Conservation (phyloP, 768 basidiomycete genomes). For the Pleurotus citrinopileatus region DNA sequence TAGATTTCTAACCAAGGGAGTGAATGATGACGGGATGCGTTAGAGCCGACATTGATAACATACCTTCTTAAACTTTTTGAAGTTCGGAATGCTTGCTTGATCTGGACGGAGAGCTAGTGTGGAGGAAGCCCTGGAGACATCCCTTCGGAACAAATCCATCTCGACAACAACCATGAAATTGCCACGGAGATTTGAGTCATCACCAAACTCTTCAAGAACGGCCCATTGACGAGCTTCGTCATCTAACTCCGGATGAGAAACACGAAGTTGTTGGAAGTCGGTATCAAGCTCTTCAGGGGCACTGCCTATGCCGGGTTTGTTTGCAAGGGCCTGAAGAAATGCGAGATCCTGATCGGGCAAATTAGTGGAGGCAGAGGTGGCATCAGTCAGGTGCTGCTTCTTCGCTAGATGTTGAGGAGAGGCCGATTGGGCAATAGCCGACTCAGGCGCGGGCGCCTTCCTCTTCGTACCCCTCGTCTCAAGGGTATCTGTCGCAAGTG, state of each 20-base stretch:
- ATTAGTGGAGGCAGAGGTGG: background rate
- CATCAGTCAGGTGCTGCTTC: background rate
- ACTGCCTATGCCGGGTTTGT: slow-evolving; percentile 67
- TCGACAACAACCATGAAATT: slow-evolving; percentile 82
- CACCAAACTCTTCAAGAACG: slow-evolving; percentile 62
- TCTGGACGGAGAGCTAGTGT: slow-evolving; percentile 21
- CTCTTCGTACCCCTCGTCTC: background rate
- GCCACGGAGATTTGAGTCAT: slow-evolving; percentile 57
- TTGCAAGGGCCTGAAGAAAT: slow-evolving; percentile 73
- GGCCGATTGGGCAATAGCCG: slow-evolving; percentile 17
- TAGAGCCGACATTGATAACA: slow-evolving; percentile 11
- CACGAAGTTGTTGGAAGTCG: slow-evolving; percentile 76
- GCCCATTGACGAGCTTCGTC: slow-evolving; percentile 53
- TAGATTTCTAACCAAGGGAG: slow-evolving; percentile 22
- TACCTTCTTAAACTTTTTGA: slow-evolving; percentile 81
- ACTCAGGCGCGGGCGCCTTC: background rate
- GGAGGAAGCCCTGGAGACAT: slow-evolving; percentile 11
- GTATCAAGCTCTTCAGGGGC: slow-evolving; percentile 70
- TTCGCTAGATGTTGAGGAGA: background rate
- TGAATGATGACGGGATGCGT: background rate
- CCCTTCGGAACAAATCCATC: slow-evolving; percentile 49
- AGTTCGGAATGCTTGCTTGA: slow-evolving; percentile 59
- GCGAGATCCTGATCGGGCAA: slow-evolving; percentile 64
- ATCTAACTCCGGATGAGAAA: slow-evolving; percentile 59
- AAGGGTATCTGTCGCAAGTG: background rate